Base-by-base conservation (phyloP, 805 yeast species). In the Wickerhamiella vanderwaltii region DNA sequence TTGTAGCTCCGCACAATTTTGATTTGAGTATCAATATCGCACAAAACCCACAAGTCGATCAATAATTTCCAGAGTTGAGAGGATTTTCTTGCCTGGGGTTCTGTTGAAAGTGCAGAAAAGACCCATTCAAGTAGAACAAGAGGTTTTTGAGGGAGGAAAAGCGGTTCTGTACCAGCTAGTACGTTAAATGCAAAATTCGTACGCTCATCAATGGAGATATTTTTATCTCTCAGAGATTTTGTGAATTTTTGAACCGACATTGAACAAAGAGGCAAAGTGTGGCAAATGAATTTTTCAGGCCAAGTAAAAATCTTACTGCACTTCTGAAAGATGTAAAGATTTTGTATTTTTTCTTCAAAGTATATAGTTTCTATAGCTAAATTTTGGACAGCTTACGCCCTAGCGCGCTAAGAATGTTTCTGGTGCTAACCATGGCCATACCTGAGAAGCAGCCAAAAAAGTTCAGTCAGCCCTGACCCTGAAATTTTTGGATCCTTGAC, bases 121-220 rank as follows among this genome's bases (percentile, higher is more conserved):
- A 52, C 40, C 65, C 65, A 62, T 22, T 63, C 65, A 16, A 60
- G 42, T 3, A 63, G 34, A n/a, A 61, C 59, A 2, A 47, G 43
- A 7, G 57, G 49, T 29, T 50, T 51, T n/a, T 52, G 44, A 1
- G 67, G 67, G 4, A 63, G 52, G 29, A 44, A 48, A 1, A 60
- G 47, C 1, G 41, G 20, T 2, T 44, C 30, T 3, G 43, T 22
- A 1, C 52, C 57, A 25, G 42, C 37, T 1, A 47, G 29, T 6
- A 59, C 35, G 4, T 38, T 32, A 1, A 22, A 15, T 2, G 61
- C 64, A 9, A 54, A 43, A 2, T 33, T 28, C 1, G 51, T 41
- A 6, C 61, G 41, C 4, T 43, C 39, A 3, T 37, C 45, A 3
- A 52, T n/a, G 17, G 52, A 46, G 12, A 43, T 46, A 6, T 49